A percentile compares a stretch with the other conserved stretches of the same genome.
phyloP scores from a whole-genome alignment of 768 basidiomycete genomes.

The Xerocomellus intermedius region DNA sequence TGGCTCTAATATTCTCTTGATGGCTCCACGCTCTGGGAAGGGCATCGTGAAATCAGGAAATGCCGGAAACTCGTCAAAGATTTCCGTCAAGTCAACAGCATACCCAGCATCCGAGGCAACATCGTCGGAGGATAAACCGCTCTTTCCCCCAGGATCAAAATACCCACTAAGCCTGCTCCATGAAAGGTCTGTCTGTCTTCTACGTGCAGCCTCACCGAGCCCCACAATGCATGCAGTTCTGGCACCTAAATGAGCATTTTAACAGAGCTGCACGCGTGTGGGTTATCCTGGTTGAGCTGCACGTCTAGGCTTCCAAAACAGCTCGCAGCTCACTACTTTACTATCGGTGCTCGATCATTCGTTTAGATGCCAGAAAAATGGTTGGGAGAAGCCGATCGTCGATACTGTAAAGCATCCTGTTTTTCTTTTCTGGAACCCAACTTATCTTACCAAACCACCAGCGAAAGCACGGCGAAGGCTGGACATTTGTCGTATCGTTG shows the following conservation, averaged over 20 bases:
- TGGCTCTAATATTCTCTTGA: neutral
- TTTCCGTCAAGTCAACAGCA: conserved; percentile 16
- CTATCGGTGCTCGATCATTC: neutral
- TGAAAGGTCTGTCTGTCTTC: conserved; percentile 56
- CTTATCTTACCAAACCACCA: conserved; percentile 27
- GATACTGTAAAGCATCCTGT: conserved; percentile 53
- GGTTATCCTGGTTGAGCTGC: neutral
- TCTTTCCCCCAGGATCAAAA: conserved; percentile 86
- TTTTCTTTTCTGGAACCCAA: neutral
- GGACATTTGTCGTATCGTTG: conserved; percentile 69
- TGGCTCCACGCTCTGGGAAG: conserved; percentile 57
- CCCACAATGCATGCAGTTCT: neutral
- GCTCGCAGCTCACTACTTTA: neutral
- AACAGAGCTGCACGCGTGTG: neutral
- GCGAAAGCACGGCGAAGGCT: conserved; percentile 49
- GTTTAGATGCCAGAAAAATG: conserved; percentile 78
- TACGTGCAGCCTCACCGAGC: neutral
- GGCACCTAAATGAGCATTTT: neutral
- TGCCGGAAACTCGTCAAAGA: conserved; percentile 82
- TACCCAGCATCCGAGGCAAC: conserved; percentile 9
- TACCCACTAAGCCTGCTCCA: conserved; percentile 75
- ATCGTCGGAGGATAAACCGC: conserved; percentile 45
- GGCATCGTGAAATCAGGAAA: conserved; percentile 87
- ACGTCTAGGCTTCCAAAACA: neutral
- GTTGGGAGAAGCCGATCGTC: conserved; percentile 84